Base-by-base conservation (phyloP, 495 filamentous ascomycete species). In the Xylaria venustula region DNA sequence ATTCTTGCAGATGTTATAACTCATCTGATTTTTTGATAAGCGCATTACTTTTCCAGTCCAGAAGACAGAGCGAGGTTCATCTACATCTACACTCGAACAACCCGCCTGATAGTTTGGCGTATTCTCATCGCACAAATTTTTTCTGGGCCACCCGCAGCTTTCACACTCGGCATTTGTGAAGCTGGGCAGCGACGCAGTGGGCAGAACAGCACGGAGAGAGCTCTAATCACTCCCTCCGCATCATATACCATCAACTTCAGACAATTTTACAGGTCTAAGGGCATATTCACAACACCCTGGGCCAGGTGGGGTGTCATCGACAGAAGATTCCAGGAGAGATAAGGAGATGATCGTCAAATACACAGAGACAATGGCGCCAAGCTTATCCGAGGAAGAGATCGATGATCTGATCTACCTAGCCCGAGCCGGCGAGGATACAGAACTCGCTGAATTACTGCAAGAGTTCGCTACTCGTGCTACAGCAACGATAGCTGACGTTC, bases 371-470 rank as follows among this genome's bases (percentile, higher is more conserved):
- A 83, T 83, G 80, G 71, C 78, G 0, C 73, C 79, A 2, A 73
- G 77, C 42, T 76, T 93, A 58, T 83, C 82, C 23, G 83, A 86
- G 68, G 93, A 97, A 45, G 82, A 90, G 67, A 88, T 92, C 59
- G 91, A 93, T 69, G 93, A 97, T 69, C 85, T 97, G 63, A 82
- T 97, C 62, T 96, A 94, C 77, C 81, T 87, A 52, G 85, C 92
- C 15, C 90, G 93, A 28, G 80, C 79, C 0, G 89, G 90, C 66
- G 91, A 95, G 34, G 78, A 87, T 54, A 75, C 81, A 28, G 89
- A 92, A 44, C 82, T 97, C 44, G 74, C 78, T n/a, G 70, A 75
- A 11, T 79, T 84, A 65, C 75, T 93, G 57, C 68, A 81, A 9
- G 77, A 77, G 25, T 74, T 93, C 14, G 76, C 83, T 42, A 71